Evolutionary conservation across 768 basidiomycete genomes (phyloP), one percentile per base, ranked within the genome.

Genomic region (Hemileccinum impolitum): DNA sequence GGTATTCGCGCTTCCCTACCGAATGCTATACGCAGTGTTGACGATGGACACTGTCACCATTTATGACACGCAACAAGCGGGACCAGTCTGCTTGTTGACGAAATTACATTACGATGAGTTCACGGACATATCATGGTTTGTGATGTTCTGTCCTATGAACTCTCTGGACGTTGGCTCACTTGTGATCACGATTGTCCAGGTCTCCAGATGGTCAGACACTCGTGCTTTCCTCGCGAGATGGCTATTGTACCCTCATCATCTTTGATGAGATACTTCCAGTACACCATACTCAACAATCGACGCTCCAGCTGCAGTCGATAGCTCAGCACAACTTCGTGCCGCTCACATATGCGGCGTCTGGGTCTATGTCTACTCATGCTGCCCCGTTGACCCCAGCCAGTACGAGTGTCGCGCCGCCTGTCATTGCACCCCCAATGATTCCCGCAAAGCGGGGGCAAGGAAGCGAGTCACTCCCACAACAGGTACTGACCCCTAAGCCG

Each of bases 81-180:
- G 86, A 3, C 96, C 96, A 0, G 78, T 97, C 44, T 93, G 92
- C 60, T 72, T 98, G 59, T 79, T 99, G 55, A 91, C 88, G 25
- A 95, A 94, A 61, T 71, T 98, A 53, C 96, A 99, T 70, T 98
- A 96, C 65, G 93, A 95, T 53, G 92, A 95, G 60, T 98, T 98
- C 64, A 98, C 96, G 7, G 96, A 99, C 70, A 76, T 96, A 70
- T 82, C 87, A 36, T 99, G 96, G 96, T 97, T 60, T 36, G 90
- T 75, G 18, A 28, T 28, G 32, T 44, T 39, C 36, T 30, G 31
- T 43, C 31, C 34, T 31, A 12, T n/a, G 17, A 35, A 5, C 9
- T 37, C 9, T 42, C 36, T 30, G 39, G 30, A 40, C 21, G 39
- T 39, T 45, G 32, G 30, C 41, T 50, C n/a, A 50, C 45, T 54